Evolutionary conservation across 306 rosid genomes (phyloP).

Genomic region (Gynostemma pentaphyllum): DNA sequence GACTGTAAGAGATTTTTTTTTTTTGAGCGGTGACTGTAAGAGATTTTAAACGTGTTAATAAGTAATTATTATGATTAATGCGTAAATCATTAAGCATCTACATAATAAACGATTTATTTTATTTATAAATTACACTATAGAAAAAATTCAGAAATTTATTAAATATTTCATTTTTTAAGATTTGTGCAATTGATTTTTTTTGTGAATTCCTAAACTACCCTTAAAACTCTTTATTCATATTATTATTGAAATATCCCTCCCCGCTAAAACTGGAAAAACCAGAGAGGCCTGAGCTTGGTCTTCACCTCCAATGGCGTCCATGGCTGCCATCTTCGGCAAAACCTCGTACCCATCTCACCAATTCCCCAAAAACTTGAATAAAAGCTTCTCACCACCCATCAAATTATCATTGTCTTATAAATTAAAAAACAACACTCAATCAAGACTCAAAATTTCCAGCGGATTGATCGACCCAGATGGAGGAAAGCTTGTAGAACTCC

Average conservation of each 20-base stretch:
- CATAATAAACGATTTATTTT: no score
- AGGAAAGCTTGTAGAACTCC: slow-evolving; percentile 62
- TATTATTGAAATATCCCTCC: background rate
- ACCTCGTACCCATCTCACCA: slow-evolving; percentile 25
- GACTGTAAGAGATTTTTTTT: no score
- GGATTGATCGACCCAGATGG: slow-evolving; percentile 92
- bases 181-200: background rate
- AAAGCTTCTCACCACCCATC: slow-evolving; percentile 27
- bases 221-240: background rate
- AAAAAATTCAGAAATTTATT: no score
- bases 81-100: no score
- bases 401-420: slow-evolving; percentile 13
- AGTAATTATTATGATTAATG: no score
- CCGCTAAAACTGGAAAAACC: background rate
- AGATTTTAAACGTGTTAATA: no score
- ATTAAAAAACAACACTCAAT: background rate
- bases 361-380: slow-evolving; percentile 15
- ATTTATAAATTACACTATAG: no score
- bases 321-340: slow-evolving; percentile 47
- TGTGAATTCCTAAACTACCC: no score
- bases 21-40: no score
- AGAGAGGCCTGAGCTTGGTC: background rate
- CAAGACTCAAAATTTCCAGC: slow-evolving; percentile 35
- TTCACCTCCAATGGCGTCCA: slow-evolving; percentile 71
- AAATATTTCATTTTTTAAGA: background rate